Evolutionary conservation across 2,329 filamentous ascomycete genomes (phyloP).

Genomic region (Ascosphaera aggregata): DNA sequence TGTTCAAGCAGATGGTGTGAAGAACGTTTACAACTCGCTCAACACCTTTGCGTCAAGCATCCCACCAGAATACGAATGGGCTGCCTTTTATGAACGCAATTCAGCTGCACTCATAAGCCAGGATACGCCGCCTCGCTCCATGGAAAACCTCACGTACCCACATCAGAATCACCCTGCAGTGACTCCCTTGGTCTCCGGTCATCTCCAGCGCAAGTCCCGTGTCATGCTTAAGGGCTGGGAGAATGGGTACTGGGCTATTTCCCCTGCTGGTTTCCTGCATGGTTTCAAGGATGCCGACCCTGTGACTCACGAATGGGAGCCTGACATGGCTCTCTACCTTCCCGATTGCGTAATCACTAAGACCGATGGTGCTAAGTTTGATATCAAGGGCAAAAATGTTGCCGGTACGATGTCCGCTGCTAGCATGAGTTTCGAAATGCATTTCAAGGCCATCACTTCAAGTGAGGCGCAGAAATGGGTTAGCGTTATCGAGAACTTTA

Average conservation of each 20-base stretch:
- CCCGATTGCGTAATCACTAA: constrained; percentile 67
- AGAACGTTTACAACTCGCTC: constrained; percentile 65
- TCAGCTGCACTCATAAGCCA: constrained; percentile 54
- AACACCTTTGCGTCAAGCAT: constrained; percentile 53
- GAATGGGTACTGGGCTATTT: constrained; percentile 73
- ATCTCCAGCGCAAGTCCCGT: constrained; percentile 72
- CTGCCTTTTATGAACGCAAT: constrained; percentile 53
- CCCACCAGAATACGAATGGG: constrained; percentile 76
- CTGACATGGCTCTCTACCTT: constrained; percentile 76
- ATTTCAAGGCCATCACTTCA: constrained; percentile 69
- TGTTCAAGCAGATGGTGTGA: constrained; percentile 60
- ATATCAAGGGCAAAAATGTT: constrained; percentile 82
- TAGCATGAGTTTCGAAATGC: constrained; percentile 52
- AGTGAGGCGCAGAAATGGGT: constrained; percentile 62
- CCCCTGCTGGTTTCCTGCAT: constrained; percentile 69
- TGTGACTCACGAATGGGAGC: constrained; percentile 30
- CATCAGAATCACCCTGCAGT: constrained; percentile 71
- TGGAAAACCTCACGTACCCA: constrained; percentile 57
- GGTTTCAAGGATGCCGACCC: constrained; percentile 89
- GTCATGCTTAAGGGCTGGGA: constrained; percentile 61
- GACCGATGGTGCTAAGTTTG: constrained; percentile 61
- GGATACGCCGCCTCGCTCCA: constrained; percentile 44
- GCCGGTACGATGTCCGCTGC: constrained; percentile 59
- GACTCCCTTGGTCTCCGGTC: constrained; percentile 65
- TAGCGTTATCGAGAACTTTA: not conserved